Evolutionary conservation across 352 stramenopile species (phyloP), one percentile per base, ranked within the genome.

Genomic region (Pythium utonaiense): DNA sequence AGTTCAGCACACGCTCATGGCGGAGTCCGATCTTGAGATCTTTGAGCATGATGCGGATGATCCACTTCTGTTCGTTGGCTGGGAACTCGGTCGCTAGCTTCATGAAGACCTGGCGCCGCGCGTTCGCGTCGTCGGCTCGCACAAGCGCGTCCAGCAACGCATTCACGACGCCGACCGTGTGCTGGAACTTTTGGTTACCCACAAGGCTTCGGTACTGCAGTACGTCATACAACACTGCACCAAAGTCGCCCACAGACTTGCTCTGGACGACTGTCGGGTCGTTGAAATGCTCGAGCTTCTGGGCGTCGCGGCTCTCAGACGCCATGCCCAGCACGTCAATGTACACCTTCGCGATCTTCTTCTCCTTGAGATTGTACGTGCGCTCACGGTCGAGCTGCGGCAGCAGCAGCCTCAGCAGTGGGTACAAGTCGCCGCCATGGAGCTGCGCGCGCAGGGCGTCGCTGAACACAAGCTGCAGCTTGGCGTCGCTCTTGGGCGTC

Each of bases 351-450:
- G 82, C 86, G 57, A 95, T 86, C 67, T 92, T 95, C 71, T 88
- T 92, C 63, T 93, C 83, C 60, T 92, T 91, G 7, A 95, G 69
- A 65, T 91, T 93, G 66, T 93, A 95, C 47, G 78, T 91, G 64
- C 86, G 81, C 56, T 93, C 83, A 55, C 82, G 83, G 65, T 95
- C 86, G 50, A 95, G 69, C 49, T 92, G 83, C 5, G 86, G 86
- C 42, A 93, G 64, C 48, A 95, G 55, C 3, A 95, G 70, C 2
- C 83, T 77, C 53, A 95, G 66, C 8, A 95, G 66, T 30, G 86
- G 83, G 62, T 89, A 92, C 60, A 93, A 48, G 49, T 91, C 78
- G 33, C 71, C 69, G 27, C 58, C 73, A 38, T 73, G 67, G 49
- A 89, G 71, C 57, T 88, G 64, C 16, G 71, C 38, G 28, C 77